Evolutionary conservation across 331 rosid species (phyloP).

Genomic region (Cydonia oblonga): DNA sequence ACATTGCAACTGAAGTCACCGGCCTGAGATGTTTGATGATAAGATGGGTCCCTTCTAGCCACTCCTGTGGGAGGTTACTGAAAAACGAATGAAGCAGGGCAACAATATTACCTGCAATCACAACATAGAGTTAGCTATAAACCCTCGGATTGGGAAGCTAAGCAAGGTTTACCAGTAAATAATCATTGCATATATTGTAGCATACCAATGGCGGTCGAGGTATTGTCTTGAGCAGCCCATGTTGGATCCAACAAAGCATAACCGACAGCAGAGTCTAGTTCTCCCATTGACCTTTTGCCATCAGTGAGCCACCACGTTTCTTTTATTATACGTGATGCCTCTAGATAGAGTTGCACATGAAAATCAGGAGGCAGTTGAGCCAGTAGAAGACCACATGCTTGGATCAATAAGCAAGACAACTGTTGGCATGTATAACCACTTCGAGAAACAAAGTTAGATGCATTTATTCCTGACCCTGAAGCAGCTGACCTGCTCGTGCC

Average conservation of each 20-base stretch:
- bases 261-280: slow-evolving; percentile 92
- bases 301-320: slow-evolving; percentile 98
- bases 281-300: slow-evolving; percentile 58
- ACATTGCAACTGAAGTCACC: slow-evolving; percentile 83
- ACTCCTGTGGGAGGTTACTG: slow-evolving; percentile 91
- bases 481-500: slow-evolving; percentile 83
- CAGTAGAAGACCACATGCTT: slow-evolving; percentile 93
- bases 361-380: slow-evolving; percentile 98
- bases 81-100: slow-evolving; percentile 93
- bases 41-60: slow-evolving; percentile 77
- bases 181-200: neutral
- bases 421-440: slow-evolving; percentile 97
- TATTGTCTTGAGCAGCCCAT: slow-evolving; percentile 99
- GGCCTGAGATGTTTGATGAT: slow-evolving; percentile 83
- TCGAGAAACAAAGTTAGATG: slow-evolving; percentile 78
- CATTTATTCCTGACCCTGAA: slow-evolving; percentile 71
- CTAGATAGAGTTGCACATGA: slow-evolving; percentile 74
- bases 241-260: slow-evolving; percentile 97
- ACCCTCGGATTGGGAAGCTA: neutral
- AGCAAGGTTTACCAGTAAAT: neutral
- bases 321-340: slow-evolving; percentile 79
- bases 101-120: slow-evolving; percentile 66
- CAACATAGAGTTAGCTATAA: neutral
- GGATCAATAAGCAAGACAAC: slow-evolving; percentile 84
- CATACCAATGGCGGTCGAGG: slow-evolving; percentile 93